These are phyloP conservation scores for Tulasnella sp. DNA, from an alignment of 768 basidiomycete species.

Conservation along the genomic window DNA sequence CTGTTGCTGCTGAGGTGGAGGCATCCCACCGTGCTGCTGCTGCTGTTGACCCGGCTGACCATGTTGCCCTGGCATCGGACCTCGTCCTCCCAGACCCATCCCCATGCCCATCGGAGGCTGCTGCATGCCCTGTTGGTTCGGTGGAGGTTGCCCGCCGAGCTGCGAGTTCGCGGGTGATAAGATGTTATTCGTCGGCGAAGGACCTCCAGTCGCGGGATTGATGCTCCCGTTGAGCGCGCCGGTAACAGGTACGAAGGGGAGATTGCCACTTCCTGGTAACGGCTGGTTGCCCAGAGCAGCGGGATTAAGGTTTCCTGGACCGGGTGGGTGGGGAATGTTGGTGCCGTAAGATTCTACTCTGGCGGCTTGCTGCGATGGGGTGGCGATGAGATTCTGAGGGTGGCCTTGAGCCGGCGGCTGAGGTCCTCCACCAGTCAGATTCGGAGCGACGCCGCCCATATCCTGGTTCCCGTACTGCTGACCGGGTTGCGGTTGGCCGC, in stretches of 20 bases:
- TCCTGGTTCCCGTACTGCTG: not conserved
- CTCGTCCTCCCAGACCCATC: not conserved
- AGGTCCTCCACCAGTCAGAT: not conserved
- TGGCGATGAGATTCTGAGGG: constrained; percentile 23
- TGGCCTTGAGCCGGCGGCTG: not conserved
- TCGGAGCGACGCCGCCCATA: not conserved
- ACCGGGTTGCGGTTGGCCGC: not conserved
- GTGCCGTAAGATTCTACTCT: constrained; percentile 11
- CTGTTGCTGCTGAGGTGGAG: constrained; percentile 5
- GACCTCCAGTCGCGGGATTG: not conserved
- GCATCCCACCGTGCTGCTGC: not conserved
- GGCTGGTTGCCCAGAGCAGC: constrained; percentile 10
- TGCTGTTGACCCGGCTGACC: constrained; percentile 6
- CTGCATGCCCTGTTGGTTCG: constrained; percentile 8
- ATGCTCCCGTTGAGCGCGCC: not conserved
- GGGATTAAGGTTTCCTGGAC: not conserved
- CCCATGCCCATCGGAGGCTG: not conserved
- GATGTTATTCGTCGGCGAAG: not conserved
- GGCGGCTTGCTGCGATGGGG: constrained; percentile 25
- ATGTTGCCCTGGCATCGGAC: not conserved
- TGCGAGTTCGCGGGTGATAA: not conserved
- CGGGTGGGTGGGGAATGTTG: not conserved
- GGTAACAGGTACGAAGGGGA: not conserved
- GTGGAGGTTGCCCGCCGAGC: constrained; percentile 2
- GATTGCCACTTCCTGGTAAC: not conserved